phyloP scores from a whole-genome alignment of 371 early-diverging fungal genomes.

The Paraphysoderma sedebokerense region DNA sequence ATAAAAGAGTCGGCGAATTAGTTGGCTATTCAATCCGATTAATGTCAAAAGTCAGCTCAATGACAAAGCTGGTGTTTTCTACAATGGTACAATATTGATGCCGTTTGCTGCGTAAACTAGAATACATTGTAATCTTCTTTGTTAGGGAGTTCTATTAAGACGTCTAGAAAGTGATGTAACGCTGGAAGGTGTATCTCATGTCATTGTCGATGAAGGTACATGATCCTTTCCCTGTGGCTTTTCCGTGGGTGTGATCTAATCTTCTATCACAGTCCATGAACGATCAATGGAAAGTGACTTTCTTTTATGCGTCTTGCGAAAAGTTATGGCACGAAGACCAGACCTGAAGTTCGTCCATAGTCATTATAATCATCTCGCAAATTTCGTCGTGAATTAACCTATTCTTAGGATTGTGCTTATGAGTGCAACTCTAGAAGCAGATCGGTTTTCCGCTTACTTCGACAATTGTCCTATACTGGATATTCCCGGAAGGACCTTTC shows the following conservation, averaged over 20 bases:
- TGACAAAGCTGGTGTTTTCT: conserved; percentile 26
- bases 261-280: too few relatives aligned
- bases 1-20: conserved; percentile 6
- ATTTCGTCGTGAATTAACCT: conserved; percentile 1
- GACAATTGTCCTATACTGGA: conserved; percentile 36
- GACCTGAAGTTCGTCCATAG: conserved; percentile 7
- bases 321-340: conserved; percentile 8
- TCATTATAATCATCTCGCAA: not conserved
- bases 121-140: not conserved
- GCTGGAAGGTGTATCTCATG: conserved; percentile 16
- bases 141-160: conserved; percentile 28
- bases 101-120: not conserved
- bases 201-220: conserved; percentile 43
- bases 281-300: conserved; percentile 36
- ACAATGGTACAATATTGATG: conserved; percentile 19
- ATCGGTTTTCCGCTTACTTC: conserved; percentile 20
- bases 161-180: conserved; percentile 20
- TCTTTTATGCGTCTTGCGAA: conserved; percentile 16
- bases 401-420: conserved; percentile 31
- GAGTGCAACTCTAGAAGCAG: conserved; percentile 25
- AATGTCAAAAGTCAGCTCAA: conserved; percentile 11
- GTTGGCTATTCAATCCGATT: conserved; percentile 34
- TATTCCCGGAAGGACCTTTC: conserved; percentile 67
- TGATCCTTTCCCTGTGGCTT: too few relatives aligned
- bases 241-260: too few relatives aligned